Evolutionary conservation across 208 protist genomes (phyloP).

Genomic region (Crithidia acanthocephali): DNA sequence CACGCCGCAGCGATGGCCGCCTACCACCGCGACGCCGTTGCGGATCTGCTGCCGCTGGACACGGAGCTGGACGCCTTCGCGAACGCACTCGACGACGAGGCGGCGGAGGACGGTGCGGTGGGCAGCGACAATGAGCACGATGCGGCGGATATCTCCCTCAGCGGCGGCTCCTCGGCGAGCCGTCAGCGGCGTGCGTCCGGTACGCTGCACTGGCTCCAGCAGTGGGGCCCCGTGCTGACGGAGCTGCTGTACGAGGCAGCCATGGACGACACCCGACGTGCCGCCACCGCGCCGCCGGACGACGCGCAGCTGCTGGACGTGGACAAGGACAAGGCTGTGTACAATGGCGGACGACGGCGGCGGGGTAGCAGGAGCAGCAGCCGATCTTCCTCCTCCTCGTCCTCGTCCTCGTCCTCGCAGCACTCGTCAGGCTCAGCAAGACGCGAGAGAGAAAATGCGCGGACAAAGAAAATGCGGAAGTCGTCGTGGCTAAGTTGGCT

Average conservation of each 20-base stretch:
- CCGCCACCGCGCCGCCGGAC: background rate
- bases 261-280: conserved; percentile 1
- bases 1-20: conserved; percentile 7
- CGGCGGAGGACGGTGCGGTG: background rate
- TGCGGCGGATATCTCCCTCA: background rate
- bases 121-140: background rate
- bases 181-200: conserved; percentile 5
- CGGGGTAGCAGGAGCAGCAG: background rate
- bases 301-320: background rate
- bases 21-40: background rate
- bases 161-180: background rate
- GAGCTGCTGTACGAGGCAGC: conserved; percentile 35
- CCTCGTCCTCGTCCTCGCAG: background rate
- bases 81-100: background rate
- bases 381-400: background rate
- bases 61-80: conserved; percentile 13
- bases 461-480: background rate
- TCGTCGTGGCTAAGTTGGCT: conserved; percentile 1
- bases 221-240: conserved; percentile 33
- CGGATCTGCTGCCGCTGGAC: conserved; percentile 19
- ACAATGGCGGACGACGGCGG: no score
- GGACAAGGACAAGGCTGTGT: no score
- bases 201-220: conserved; percentile 30
- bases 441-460: background rate
- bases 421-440: background rate